phyloP scores from a whole-genome alignment of 257 asterid species.

The Coffea eugenioides region DNA sequence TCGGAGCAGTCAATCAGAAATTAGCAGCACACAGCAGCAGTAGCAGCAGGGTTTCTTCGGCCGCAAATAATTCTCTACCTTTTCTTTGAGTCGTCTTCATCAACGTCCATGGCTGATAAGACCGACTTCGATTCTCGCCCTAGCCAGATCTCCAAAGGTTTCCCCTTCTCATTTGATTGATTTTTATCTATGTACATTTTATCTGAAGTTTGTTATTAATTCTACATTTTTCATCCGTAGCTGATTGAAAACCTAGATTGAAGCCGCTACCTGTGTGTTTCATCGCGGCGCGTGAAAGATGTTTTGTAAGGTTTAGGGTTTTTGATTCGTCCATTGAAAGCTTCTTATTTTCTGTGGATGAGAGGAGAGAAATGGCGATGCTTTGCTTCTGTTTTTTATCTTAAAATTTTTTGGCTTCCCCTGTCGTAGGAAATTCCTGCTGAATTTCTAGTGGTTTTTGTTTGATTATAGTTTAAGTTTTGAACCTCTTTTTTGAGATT shows the following conservation, averaged over 20 bases:
- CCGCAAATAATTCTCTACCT: conserved; percentile 8
- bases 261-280: conserved; percentile 12
- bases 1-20: conserved; percentile 40
- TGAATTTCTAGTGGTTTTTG: not conserved
- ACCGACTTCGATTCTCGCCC: conserved; percentile 48
- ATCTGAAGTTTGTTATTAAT: not conserved
- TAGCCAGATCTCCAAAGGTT: conserved; percentile 56
- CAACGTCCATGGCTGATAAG: conserved; percentile 61
- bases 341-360: not conserved
- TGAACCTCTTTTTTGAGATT: not conserved
- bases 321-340: not conserved
- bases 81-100: conserved; percentile 12
- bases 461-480: not conserved
- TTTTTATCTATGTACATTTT: not conserved
- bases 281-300: conserved; percentile 1
- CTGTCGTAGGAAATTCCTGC: not conserved
- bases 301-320: conserved; percentile 53
- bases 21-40: conserved; percentile 22
- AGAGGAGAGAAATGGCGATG: not conserved
- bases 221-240: not conserved
- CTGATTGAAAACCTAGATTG: conserved; percentile 35
- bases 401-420: not conserved
- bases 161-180: conserved; percentile 11
- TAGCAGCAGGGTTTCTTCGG: conserved; percentile 32
- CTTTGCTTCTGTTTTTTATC: not conserved